Evolutionary conservation across 208 protist genomes (phyloP).

Genomic region (Trypanosoma melophagium): DNA sequence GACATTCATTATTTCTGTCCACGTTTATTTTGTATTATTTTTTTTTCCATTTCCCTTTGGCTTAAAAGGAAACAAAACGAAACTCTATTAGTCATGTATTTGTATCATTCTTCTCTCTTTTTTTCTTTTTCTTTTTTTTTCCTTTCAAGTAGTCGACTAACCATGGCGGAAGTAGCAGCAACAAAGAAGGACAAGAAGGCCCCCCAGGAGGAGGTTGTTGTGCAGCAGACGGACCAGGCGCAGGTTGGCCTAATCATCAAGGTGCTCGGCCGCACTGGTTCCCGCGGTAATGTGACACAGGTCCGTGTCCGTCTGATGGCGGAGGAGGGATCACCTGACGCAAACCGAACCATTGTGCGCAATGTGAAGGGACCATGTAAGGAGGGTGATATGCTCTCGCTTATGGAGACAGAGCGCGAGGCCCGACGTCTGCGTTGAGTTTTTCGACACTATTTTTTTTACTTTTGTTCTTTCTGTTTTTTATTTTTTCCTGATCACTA

Average conservation of each 20-base stretch:
- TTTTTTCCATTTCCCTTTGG: not conserved
- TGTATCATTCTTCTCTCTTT: slow-evolving; percentile 2
- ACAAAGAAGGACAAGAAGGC: slow-evolving; percentile 89
- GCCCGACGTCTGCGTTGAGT: slow-evolving; percentile 98
- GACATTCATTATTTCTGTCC: not conserved
- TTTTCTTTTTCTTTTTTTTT: slow-evolving; percentile 12
- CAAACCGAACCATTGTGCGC: slow-evolving; percentile 96
- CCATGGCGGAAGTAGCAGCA: slow-evolving; percentile 28
- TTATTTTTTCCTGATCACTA: slow-evolving; percentile 1
- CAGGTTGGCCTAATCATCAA: slow-evolving; percentile 97
- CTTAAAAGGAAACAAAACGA: not conserved
- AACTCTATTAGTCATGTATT: not conserved
- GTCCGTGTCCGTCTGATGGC: slow-evolving; percentile 95
- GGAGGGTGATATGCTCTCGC: slow-evolving; percentile 98
- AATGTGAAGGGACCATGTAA: slow-evolving; percentile 99
- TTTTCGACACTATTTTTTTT: slow-evolving; percentile 23
- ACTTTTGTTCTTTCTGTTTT: not conserved
- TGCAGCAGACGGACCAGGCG: slow-evolving; percentile 70
- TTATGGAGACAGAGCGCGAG: slow-evolving; percentile 99
- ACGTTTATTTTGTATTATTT: slow-evolving; percentile 4
- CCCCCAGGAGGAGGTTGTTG: slow-evolving; percentile 69
- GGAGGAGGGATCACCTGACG: slow-evolving; percentile 82
- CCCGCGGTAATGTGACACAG: slow-evolving; percentile 99
- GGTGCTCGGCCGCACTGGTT: slow-evolving; percentile 98
- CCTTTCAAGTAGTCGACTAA: slow-evolving; percentile 19